phyloP scores from a whole-genome alignment of 2,329 filamentous ascomycete species.

The Endoconidiophora polonica region DNA sequence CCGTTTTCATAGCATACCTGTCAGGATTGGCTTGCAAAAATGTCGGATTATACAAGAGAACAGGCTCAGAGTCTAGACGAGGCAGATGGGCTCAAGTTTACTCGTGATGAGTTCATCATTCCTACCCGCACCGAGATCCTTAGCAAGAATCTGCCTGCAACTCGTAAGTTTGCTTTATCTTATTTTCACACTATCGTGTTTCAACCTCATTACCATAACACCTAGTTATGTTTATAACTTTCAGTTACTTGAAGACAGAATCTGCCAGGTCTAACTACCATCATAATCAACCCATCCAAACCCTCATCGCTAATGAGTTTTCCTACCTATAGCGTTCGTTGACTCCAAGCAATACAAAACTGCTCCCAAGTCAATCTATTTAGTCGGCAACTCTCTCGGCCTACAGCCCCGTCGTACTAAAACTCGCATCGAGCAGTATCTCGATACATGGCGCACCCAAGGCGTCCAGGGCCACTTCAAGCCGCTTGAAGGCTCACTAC shows the following conservation, averaged over 20 bases:
- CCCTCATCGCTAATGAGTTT: background rate
- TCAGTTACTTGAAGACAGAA: no score
- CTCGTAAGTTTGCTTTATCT: slow-evolving; percentile 11
- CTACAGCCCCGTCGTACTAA: slow-evolving; percentile 52
- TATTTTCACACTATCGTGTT: no score
- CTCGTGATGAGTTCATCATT: slow-evolving; percentile 53
- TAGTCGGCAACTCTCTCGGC: slow-evolving; percentile 81
- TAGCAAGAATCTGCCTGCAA: slow-evolving; percentile 18
- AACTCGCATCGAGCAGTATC: slow-evolving; percentile 47
- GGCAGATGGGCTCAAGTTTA: slow-evolving; percentile 34
- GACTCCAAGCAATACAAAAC: background rate
- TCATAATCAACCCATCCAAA: no score
- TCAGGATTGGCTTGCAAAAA: background rate
- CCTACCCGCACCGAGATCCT: slow-evolving; percentile 30
- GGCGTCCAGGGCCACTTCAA: slow-evolving; percentile 70
- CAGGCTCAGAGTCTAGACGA: slow-evolving; percentile 28
- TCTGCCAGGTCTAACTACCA: no score
- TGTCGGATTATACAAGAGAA: slow-evolving; percentile 7
- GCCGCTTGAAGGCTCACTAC: slow-evolving; percentile 44
- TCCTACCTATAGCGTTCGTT: slow-evolving; percentile 1
- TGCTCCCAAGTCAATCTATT: slow-evolving; percentile 40
- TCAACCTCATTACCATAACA: no score
- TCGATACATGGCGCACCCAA: slow-evolving; percentile 63
- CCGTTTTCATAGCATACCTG: background rate
- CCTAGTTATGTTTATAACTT: no score